Base-by-base conservation (phyloP, 805 yeast genomes). In the Lipomyces japonicus region DNA sequence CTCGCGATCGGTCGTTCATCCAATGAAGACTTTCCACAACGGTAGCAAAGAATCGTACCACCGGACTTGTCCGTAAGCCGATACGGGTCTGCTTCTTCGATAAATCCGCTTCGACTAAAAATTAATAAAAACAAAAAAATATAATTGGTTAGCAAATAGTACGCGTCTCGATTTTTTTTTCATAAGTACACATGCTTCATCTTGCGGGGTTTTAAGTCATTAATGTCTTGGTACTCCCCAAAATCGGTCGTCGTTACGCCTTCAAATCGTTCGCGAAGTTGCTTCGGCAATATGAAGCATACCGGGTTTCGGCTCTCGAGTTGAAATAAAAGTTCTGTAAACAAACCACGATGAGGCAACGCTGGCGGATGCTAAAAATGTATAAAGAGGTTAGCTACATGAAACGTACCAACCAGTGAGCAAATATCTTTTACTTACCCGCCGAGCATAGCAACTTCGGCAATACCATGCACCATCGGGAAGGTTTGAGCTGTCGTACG, bases 391-490 rank as follows among this genome's bases (percentile, higher is more conserved):
- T 14, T 16, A 49, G 7, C 37, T 12, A 7, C 19, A 18, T 25
- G 12, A 24, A n/a, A 14, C n/a, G 12, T 5, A 19, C 42, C 51
- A 9, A 53, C 50, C 2, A 51, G 31, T 18, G 3, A 28, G 19
- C 24, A 39, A n/a, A n/a, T 28, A 2, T 4, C 16, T 19, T 12
- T 4, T n/a, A 46, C 44, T 32, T 9, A 50, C 51, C 41, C 62
- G 65, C 50, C 75, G 75, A 18, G 77, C 74, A 12, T 64, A 59
- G 67, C 98, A 91, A 61, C 84, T 87, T 14, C 76, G 75, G 69
- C 98, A 91, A 58, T 75, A 80, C 98, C 98, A 91, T 54, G 80
- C 84, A 32, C 85, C 96, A 42, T 84, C 95, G 0, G 97, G 97
- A 5, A 87, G 68, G 34, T 75, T 64, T 44, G 77, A 74, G 37